Evolutionary conservation across 2,329 filamentous ascomycete genomes (phyloP).

Genomic region (Arthrobotrys entomopaga): DNA sequence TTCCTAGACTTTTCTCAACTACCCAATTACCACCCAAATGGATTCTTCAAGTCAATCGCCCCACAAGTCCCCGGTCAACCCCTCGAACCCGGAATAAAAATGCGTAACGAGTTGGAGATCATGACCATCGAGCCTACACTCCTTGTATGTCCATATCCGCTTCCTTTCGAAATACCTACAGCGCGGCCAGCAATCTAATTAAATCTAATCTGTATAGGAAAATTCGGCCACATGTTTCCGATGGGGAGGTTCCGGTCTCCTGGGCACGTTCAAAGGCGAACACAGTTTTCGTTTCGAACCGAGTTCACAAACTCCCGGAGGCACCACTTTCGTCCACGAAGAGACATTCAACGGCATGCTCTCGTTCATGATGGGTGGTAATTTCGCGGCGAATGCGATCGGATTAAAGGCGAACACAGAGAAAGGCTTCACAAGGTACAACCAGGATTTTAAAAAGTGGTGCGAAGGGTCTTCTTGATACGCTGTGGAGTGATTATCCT

Average conservation of each 20-base stretch:
- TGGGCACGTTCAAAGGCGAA: constrained; percentile 22
- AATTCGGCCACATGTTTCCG: constrained; percentile 14
- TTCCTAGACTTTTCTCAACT: constrained; percentile 29
- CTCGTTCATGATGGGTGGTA: constrained; percentile 14
- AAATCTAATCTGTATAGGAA: constrained; percentile 2
- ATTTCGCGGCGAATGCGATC: neutral
- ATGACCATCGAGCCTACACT: constrained; percentile 20
- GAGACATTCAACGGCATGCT: constrained; percentile 12
- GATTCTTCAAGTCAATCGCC: constrained; percentile 18
- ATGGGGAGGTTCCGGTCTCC: constrained; percentile 12
- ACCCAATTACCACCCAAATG: constrained; percentile 23
- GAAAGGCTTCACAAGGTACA: constrained; percentile 15
- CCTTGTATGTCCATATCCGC: neutral
- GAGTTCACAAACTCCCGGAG: constrained; percentile 17
- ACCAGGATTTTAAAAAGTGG: constrained; percentile 24
- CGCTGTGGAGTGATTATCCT: too few species aligned
- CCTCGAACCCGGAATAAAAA: constrained; percentile 16
- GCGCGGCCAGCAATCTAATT: too few species aligned
- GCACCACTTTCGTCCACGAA: constrained; percentile 26
- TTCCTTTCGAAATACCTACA: neutral
- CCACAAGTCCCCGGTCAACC: neutral
- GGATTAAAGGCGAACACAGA: constrained; percentile 10
- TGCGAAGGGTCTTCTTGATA: constrained; percentile 4
- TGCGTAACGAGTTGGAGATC: constrained; percentile 10
- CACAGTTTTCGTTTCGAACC: constrained; percentile 35